Percentiles rank a stretch among this genome's conserved stretches.
phyloP scores from a whole-genome alignment of 2,329 filamentous ascomycete genomes.

The Didymosphaeria variabile region DNA sequence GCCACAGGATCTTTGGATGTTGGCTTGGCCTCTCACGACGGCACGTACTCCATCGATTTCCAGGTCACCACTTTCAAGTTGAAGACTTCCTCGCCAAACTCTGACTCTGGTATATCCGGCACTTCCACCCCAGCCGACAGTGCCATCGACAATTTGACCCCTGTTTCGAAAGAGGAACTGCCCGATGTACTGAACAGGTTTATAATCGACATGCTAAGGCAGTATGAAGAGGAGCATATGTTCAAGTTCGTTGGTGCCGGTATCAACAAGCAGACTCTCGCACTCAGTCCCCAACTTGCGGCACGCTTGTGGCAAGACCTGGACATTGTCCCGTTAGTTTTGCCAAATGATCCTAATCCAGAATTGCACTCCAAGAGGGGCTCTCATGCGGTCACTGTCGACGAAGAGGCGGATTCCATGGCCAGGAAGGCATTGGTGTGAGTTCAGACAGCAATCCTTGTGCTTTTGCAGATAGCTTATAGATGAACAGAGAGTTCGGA shows the following conservation, averaged over 20 bases:
- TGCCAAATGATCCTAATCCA: constrained; percentile 47
- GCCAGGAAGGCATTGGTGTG: constrained; percentile 79
- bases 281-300: constrained; percentile 71
- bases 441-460: constrained; percentile 35
- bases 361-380: constrained; percentile 12
- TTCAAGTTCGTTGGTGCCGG: constrained; percentile 80
- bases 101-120: constrained; percentile 5
- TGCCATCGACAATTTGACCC: constrained; percentile 24
- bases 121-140: constrained; percentile 22
- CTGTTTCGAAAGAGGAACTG: constrained; percentile 27
- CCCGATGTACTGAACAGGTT: constrained; percentile 61
- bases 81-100: not conserved
- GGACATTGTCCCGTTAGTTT: constrained; percentile 77
- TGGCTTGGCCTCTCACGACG: constrained; percentile 73
- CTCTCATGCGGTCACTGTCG: constrained; percentile 69
- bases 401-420: constrained; percentile 85
- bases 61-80: constrained; percentile 54
- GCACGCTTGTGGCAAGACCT: constrained; percentile 78
- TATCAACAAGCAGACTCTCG: constrained; percentile 68
- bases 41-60: constrained; percentile 78
- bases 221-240: constrained; percentile 71
- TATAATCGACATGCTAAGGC: constrained; percentile 64
- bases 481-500: constrained; percentile 64
- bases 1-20: constrained; percentile 62
- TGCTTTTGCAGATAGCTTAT: constrained; percentile 4